Evolutionary conservation across 1,284 basidiomycete species (phyloP).

Genomic region (Puccinia novopanici): DNA sequence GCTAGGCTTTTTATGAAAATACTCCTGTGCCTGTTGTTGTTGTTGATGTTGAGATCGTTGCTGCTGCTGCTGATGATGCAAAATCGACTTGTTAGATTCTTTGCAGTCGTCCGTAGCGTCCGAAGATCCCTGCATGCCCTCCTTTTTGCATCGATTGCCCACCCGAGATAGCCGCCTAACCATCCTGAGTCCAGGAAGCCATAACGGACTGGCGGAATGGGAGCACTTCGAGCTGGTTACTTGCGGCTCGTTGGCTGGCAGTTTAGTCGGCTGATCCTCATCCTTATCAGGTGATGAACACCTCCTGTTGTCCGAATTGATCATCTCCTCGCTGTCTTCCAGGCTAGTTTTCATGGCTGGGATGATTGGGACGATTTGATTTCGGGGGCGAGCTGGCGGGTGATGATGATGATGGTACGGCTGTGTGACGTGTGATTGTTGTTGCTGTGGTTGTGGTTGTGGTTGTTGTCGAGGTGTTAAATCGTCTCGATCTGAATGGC

Average conservation of each 20-base stretch:
- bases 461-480: not conserved
- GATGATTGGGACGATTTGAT: not conserved
- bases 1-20: not conserved
- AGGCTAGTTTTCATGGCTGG: not conserved
- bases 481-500: conserved; percentile 25
- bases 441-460: not conserved
- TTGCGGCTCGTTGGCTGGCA: not conserved
- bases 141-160: not conserved
- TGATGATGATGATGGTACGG: not conserved
- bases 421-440: not conserved
- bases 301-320: not conserved
- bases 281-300: conserved; percentile 4
- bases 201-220: not conserved
- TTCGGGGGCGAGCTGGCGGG: not conserved
- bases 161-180: conserved; percentile 28
- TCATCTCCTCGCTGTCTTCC: not conserved
- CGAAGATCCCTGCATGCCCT: not conserved
- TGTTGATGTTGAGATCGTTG: not conserved
- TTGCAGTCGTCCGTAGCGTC: not conserved
- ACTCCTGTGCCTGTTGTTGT: not conserved
- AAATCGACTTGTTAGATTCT: not conserved
- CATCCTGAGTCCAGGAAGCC: conserved; percentile 40
- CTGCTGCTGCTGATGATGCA: not conserved
- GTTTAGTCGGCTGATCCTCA: not conserved
- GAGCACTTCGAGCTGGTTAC: not conserved